Percentiles rank a stretch among this genome's conserved stretches.
phyloP scores from a whole-genome alignment of 108 stramenopile genomes.

The Nitzschia sp. region DNA sequence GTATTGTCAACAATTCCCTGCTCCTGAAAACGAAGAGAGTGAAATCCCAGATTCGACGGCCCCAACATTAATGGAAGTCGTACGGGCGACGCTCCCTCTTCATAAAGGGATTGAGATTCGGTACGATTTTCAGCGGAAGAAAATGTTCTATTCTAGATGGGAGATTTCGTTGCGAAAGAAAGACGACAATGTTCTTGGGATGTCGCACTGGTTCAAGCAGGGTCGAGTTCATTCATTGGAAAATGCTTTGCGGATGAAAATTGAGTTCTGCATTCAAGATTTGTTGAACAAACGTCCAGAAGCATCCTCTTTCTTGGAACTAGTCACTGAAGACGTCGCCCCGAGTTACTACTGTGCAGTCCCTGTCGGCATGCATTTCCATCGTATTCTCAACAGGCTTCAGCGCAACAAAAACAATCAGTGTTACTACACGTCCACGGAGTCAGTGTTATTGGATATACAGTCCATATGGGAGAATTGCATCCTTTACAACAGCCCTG shows the following conservation, averaged over 20 bases:
- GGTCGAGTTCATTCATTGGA: slow-evolving; percentile 7
- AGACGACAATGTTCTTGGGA: not conserved
- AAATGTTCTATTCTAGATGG: not conserved
- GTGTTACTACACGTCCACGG: slow-evolving; percentile 51
- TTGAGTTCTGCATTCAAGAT: slow-evolving; percentile 9
- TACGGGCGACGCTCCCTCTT: slow-evolving; percentile 11
- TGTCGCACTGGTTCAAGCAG: not conserved
- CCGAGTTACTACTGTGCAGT: slow-evolving; percentile 57
- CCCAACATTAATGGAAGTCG: slow-evolving; percentile 3
- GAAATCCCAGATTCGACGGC: not conserved
- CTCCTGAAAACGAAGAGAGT: not conserved
- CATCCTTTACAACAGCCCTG: slow-evolving; percentile 55
- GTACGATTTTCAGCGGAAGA: slow-evolving; percentile 10
- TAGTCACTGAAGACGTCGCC: slow-evolving; percentile 41
- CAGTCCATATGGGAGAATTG: slow-evolving; percentile 49
- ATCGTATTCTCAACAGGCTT: slow-evolving; percentile 41
- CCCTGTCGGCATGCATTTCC: slow-evolving; percentile 47
- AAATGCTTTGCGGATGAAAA: slow-evolving; percentile 9
- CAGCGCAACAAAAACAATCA: not conserved
- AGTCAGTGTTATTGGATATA: slow-evolving; percentile 45
- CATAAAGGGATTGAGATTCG: slow-evolving; percentile 4
- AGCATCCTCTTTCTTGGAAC: not conserved
- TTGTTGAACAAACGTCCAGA: slow-evolving; percentile 7
- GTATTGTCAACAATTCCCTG: not conserved
- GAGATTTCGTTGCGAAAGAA: not conserved